phyloP scores from a whole-genome alignment of 768 basidiomycete species.

The Lactarius evosmus region DNA sequence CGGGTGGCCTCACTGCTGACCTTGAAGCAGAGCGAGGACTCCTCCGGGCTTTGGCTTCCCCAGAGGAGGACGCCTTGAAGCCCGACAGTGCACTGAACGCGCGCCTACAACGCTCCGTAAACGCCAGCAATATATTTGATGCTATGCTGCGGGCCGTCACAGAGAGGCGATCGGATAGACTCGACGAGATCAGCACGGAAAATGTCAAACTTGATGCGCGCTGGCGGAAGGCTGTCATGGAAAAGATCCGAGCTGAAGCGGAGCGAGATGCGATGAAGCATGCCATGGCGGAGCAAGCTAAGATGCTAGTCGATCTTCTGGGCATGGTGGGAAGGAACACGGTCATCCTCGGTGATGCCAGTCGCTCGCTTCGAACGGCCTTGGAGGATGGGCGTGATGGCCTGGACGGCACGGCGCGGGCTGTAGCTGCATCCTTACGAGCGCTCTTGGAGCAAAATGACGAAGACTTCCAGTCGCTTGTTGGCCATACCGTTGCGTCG shows the following conservation, averaged over 20 bases:
- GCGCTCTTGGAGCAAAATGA: conserved; percentile 65
- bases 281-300: conserved; percentile 61
- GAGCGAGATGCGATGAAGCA: conserved; percentile 62
- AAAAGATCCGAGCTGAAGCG: conserved; percentile 59
- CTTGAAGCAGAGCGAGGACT: conserved; percentile 72
- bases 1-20: conserved; percentile 46
- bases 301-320: conserved; percentile 64
- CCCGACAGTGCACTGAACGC: conserved; percentile 55
- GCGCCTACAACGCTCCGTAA: conserved; percentile 64
- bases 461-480: conserved; percentile 58
- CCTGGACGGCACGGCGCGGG: conserved; percentile 40
- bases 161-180: conserved; percentile 72
- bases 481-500: conserved; percentile 63
- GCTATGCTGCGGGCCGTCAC: conserved; percentile 81
- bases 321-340: conserved; percentile 81
- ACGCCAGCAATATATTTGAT: conserved; percentile 78
- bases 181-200: conserved; percentile 68
- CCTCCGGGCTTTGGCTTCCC: conserved; percentile 58
- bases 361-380: conserved; percentile 42
- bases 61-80: conserved; percentile 67
- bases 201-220: conserved; percentile 69
- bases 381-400: conserved; percentile 40
- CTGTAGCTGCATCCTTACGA: conserved; percentile 50
- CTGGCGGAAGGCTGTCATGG: conserved; percentile 67
- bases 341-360: conserved; percentile 61